Evolutionary conservation across 768 basidiomycete species (phyloP).

Genomic region (Phlebiopsis flavidoalba): DNA sequence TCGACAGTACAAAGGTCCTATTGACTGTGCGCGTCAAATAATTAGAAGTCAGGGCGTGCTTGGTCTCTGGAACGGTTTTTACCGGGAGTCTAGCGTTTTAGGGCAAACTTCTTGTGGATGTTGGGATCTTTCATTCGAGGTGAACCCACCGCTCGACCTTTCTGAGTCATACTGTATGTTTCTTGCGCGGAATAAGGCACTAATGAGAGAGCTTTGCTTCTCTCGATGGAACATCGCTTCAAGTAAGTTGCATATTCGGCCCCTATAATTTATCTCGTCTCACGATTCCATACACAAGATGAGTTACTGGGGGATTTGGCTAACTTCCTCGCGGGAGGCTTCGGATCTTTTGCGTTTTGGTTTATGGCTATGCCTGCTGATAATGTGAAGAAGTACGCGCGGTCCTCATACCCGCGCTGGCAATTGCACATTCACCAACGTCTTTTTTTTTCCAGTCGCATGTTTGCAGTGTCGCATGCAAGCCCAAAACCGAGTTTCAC

Average conservation of each 20-base stretch:
- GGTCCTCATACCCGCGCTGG: conserved; percentile 1
- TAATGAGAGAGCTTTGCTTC: conserved; percentile 3
- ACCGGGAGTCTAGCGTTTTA: conserved; percentile 66
- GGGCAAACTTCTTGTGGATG: conserved; percentile 77
- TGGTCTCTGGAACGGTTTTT: conserved; percentile 75
- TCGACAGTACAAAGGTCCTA: conserved; percentile 58
- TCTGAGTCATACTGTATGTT: not conserved
- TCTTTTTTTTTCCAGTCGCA: conserved; percentile 37
- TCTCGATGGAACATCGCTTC: conserved; percentile 13
- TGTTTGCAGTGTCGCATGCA: conserved; percentile 51
- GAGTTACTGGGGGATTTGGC: conserved; percentile 52
- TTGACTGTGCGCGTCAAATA: conserved; percentile 64
- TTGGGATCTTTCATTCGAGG: conserved; percentile 71
- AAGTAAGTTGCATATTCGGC: not conserved
- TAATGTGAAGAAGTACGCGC: conserved; percentile 75
- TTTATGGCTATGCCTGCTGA: conserved; percentile 68
- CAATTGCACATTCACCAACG: not conserved
- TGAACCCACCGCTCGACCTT: conserved; percentile 16
- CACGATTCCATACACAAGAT: conserved; percentile 33
- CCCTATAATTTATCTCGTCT: not conserved
- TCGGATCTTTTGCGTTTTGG: conserved; percentile 63
- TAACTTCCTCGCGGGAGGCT: conserved; percentile 63
- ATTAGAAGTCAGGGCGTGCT: conserved; percentile 52
- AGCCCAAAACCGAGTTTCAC: conserved; percentile 40
- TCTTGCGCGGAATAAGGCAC: not conserved